Percentiles rank a stretch among this genome's conserved stretches.
These are phyloP conservation scores for Aspergillus candidus DNA, from an alignment of 2,329 filamentous ascomycete species.

Conservation along the genomic window DNA sequence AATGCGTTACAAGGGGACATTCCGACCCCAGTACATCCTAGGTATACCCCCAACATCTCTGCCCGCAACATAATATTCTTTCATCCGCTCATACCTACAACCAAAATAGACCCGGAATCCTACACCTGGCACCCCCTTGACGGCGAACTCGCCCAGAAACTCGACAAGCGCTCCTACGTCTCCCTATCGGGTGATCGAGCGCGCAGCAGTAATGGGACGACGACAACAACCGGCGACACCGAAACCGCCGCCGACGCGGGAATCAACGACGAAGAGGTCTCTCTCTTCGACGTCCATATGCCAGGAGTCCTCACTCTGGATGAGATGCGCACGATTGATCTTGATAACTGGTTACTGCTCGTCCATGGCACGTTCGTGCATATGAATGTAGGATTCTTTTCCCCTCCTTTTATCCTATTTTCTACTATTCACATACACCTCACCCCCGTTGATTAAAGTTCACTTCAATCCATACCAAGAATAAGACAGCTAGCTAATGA, in stretches of 20 bases:
- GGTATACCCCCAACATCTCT: conserved; percentile 27
- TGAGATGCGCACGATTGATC: conserved; percentile 37
- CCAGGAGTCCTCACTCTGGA: conserved; percentile 41
- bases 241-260: conserved; percentile 11
- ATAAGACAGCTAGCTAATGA: neutral
- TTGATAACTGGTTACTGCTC: conserved; percentile 41
- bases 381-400: conserved; percentile 31
- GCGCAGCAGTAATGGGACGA: conserved; percentile 5
- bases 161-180: conserved; percentile 40
- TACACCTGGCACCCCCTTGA: conserved; percentile 41
- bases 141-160: conserved; percentile 34
- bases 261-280: conserved; percentile 37
- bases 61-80: neutral
- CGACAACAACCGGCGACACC: neutral
- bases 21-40: conserved; percentile 44
- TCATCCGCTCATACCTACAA: neutral
- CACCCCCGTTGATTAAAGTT: no score
- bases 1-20: conserved; percentile 47
- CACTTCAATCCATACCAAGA: no score
- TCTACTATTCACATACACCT: neutral
- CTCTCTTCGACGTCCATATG: conserved; percentile 42
- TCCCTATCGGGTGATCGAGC: conserved; percentile 38
- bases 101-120: conserved; percentile 40
- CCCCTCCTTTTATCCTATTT: neutral
- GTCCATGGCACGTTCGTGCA: conserved; percentile 38